phyloP scores from a whole-genome alignment of 345 rosid species.

The Moringa oleifera region DNA sequence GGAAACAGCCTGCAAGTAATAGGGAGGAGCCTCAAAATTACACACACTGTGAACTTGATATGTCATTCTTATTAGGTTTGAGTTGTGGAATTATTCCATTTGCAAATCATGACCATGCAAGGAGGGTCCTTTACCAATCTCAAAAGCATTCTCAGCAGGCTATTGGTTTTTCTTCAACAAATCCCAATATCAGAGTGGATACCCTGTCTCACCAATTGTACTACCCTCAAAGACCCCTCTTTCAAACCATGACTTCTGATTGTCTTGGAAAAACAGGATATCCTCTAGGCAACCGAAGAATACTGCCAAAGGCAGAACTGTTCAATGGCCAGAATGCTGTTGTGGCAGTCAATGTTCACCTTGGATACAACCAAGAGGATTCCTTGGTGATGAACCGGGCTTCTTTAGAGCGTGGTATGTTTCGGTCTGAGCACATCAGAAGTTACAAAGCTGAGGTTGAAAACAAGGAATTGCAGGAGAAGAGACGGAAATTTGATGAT shows the following conservation, averaged over 20 bases:
- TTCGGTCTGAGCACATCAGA: slow-evolving; percentile 77
- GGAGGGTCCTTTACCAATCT: slow-evolving; percentile 83
- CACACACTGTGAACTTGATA: slow-evolving; percentile 78
- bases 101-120: slow-evolving; percentile 86
- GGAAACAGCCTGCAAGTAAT: not conserved
- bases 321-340: slow-evolving; percentile 92
- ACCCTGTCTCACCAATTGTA: slow-evolving; percentile 68
- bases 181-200: slow-evolving; percentile 77
- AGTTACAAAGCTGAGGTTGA: slow-evolving; percentile 93
- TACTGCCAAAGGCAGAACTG: slow-evolving; percentile 48
- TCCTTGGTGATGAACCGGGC: slow-evolving; percentile 91
- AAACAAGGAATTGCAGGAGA: slow-evolving; percentile 55
- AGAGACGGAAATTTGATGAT: slow-evolving; percentile 55
- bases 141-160: slow-evolving; percentile 91
- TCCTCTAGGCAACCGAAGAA: slow-evolving; percentile 28
- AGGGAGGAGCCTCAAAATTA: slow-evolving; percentile 30
- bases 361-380: slow-evolving; percentile 94
- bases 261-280: slow-evolving; percentile 53
- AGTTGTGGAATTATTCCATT: slow-evolving; percentile 88
- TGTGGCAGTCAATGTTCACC: slow-evolving; percentile 88
- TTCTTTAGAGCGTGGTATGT: slow-evolving; percentile 88
- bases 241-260: slow-evolving; percentile 66
- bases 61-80: slow-evolving; percentile 75
- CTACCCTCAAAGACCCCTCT: slow-evolving; percentile 89
- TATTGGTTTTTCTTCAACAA: slow-evolving; percentile 83